These are phyloP conservation scores for Trebouxia sp. DNA, from an alignment of 139 green algal species.

Conservation along the genomic window DNA sequence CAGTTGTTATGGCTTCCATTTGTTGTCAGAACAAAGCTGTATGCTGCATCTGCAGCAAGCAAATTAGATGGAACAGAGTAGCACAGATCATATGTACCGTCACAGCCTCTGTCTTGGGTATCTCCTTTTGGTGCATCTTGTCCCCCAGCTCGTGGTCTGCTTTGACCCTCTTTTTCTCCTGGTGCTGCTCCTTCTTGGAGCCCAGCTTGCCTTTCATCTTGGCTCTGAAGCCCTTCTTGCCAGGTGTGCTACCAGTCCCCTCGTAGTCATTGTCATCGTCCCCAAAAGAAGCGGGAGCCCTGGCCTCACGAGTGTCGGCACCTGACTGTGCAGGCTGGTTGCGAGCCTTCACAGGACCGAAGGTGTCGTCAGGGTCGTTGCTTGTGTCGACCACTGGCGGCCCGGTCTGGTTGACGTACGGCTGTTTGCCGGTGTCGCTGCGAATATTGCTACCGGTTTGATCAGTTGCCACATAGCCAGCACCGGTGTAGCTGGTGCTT, in stretches of 20 bases:
- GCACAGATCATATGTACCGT: background rate
- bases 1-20: no score
- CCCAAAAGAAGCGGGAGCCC: background rate
- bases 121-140: constrained; percentile 8
- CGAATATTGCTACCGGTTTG: no score
- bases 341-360: constrained; percentile 1
- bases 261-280: constrained; percentile 19
- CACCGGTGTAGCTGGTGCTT: background rate
- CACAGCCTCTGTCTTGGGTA: background rate
- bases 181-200: constrained; percentile 8
- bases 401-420: background rate
- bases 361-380: constrained; percentile 11
- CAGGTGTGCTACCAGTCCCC: background rate
- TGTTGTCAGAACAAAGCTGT: no score
- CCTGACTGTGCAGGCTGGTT: background rate
- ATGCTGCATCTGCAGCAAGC: no score
- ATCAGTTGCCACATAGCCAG: no score
- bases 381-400: background rate
- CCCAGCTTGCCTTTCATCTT: constrained; percentile 16
- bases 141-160: background rate
- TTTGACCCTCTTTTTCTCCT: constrained; percentile 21
- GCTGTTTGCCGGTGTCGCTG: no score
- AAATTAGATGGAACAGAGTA: background rate
- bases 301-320: background rate
- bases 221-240: constrained; percentile 19